Base-by-base conservation (phyloP, 768 basidiomycete species). In the Cubamyces lactineus region DNA sequence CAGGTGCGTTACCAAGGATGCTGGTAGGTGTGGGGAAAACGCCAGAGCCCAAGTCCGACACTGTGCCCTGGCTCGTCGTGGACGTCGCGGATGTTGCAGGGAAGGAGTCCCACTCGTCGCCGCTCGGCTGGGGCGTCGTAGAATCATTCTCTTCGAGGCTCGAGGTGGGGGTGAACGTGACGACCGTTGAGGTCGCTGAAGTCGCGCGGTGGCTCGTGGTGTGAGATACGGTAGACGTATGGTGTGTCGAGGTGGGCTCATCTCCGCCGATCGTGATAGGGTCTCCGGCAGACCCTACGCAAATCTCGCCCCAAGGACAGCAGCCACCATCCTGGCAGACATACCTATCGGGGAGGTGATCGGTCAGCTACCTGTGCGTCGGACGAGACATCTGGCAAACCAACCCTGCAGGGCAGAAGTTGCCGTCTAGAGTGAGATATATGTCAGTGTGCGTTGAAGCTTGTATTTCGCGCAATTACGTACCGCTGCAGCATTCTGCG, bases 401-500 rank as follows among this genome's bases (percentile, higher is more conserved):
- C 24, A 11, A 57, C 56, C 61, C 61, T 23, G 38, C 6, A 15
- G 5, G 23, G 24, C 61, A 62, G 61, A 52, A 62, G 45, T 47
- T 42, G 19, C 61, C 61, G 38, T 62, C 61, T 62, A 43, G 12
- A 6, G 26, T 34, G 28, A n/a, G 16, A 38, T n/a, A 19, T 19
- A 4, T 17, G 24, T 50, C 21, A 42, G 38, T 45, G 21, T 21
- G 39, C 2, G 7, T 15, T 13, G 16, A 8, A 3, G 9, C 9
- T 1, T 11, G 17, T n/a, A 9, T 34, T 34, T 1, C 9, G 34
- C 34, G 9, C 9, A 11, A 38, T 40, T 4, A 40, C 55, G 30
- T 8, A 62, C 61, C 55, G 8, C 50, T 47, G 61, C 61, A 62
- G 38, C 61, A 62, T 38, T 53, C 49, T 16, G 61, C 39, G 9